phyloP scores from a whole-genome alignment of 2,329 filamentous ascomycete genomes.

The Macrophomina pseudophaseolina region DNA sequence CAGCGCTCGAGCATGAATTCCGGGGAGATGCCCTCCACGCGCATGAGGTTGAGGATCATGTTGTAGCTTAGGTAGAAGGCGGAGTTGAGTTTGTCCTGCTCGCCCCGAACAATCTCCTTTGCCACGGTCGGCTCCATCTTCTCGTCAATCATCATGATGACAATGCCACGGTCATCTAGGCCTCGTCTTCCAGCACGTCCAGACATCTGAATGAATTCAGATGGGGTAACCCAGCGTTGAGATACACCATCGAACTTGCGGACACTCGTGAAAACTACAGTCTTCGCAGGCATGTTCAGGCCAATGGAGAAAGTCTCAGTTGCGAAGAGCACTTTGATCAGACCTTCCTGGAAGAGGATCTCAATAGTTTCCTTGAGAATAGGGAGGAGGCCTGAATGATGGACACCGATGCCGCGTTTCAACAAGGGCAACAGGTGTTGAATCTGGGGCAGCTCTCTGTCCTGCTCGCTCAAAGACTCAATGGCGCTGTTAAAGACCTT shows the following conservation, averaged over 20 bases:
- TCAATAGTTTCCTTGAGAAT: conserved; percentile 99
- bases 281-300: conserved; percentile 98
- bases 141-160: conserved; percentile 99
- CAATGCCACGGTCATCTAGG: conserved; percentile 95
- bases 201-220: conserved; percentile 99
- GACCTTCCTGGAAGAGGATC: conserved; percentile 95
- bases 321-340: conserved; percentile 97
- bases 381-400: conserved; percentile 92
- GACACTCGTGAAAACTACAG: conserved; percentile 97
- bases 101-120: conserved; percentile 92
- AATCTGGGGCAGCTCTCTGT: conserved; percentile 87
- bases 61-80: conserved; percentile 98
- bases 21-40: conserved; percentile 98
- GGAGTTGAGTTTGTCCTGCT: conserved; percentile 96
- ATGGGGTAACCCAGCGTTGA: conserved; percentile 84
- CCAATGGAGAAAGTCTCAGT: conserved; percentile 99
- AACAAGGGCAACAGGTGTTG: conserved; percentile 86
- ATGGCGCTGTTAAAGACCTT: conserved; percentile 95
- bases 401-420: conserved; percentile 91
- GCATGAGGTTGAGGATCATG: conserved; percentile 95
- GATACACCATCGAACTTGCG: conserved; percentile 89
- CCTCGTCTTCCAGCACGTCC: conserved; percentile 95
- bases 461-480: conserved; percentile 88
- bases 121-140: conserved; percentile 95
- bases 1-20: conserved; percentile 99